Evolutionary conservation across 2,329 filamentous ascomycete species (phyloP), one percentile per base, ranked within the genome.

Genomic region (Acarospora socialis): DNA sequence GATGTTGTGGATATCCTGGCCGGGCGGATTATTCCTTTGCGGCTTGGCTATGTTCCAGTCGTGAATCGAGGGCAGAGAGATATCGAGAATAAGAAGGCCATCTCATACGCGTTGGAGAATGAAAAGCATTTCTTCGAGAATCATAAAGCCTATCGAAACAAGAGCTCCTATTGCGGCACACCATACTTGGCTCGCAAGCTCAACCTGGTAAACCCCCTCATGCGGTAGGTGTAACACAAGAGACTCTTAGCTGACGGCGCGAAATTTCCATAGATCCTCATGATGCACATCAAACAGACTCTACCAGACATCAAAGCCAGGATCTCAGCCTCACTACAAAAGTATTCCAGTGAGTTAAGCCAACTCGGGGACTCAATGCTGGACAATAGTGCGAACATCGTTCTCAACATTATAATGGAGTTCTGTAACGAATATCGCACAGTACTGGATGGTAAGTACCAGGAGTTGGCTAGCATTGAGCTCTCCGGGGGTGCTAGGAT

Each of bases 261-360:
- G 56, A 42, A 57, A 33, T 21, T 17, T 19, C 19, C 30, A 9
- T 49, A 72, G 68, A 95, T 98, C 52, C 70, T 98, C 46, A 95
- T 98, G 87, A 98, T 98, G 90, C 90, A 98, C 65, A 98, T 98
- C 66, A 98, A 98, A 63, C 87, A 98, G 64, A 98, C 90, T 2
- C 71, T 98, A 9, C 90, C 90, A 23, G 90, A 98, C 53, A 98
- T 98, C 66, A 98, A 98, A 64, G 83, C 81, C 9, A 80, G 92
- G 42, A 98, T 98, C 47, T 73, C 81, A n/a, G 80, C 81, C 44
- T 94, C 87, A 9, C 66, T 98, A 38, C 78, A 86, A 53, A 98
- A 98, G 55, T 98, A 98, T 58, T 66, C 72, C 3, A 60, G 73
- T 24, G 90, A 98, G 57, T 69, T 98, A 14, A 65, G 73, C 35